These are phyloP conservation scores for Mycena capillaripes DNA, from an alignment of 768 basidiomycete species.

Conservation along the genomic window DNA sequence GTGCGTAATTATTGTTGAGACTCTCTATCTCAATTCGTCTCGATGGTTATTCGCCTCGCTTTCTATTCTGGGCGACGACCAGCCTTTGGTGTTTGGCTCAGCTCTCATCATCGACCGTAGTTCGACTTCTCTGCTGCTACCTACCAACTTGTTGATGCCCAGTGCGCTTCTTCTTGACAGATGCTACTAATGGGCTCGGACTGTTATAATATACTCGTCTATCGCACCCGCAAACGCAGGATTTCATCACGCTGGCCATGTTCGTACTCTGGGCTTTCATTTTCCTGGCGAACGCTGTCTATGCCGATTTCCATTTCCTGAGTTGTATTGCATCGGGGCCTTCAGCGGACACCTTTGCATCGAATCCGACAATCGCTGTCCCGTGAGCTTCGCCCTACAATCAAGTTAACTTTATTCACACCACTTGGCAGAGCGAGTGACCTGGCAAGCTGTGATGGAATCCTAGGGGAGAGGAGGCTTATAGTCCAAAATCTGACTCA, in stretches of 20 bases:
- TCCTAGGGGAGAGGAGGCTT: slow-evolving; percentile 8
- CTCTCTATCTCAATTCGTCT: no score
- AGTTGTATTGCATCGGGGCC: background rate
- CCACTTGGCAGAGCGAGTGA: slow-evolving; percentile 11
- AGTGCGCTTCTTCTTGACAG: background rate
- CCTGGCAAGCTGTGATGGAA: slow-evolving; percentile 8
- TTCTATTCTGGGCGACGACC: background rate
- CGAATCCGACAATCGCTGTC: slow-evolving; percentile 9
- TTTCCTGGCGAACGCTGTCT: slow-evolving; percentile 2
- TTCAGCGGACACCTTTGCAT: background rate
- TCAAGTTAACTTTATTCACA: background rate
- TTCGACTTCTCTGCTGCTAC: background rate
- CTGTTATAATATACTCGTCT: background rate
- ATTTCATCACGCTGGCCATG: slow-evolving; percentile 2
- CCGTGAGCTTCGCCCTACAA: background rate
- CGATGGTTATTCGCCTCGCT: background rate
- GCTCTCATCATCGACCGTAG: background rate
- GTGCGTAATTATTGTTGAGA: no score
- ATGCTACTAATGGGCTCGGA: background rate
- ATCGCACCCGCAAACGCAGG: background rate
- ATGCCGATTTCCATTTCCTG: slow-evolving; percentile 21
- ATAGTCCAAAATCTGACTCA: slow-evolving; percentile 12
- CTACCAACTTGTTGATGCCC: background rate
- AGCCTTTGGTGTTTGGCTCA: background rate
- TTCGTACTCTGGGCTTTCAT: background rate